A percentile compares a stretch with the other conserved stretches of the same genome.
phyloP scores from a whole-genome alignment of 768 basidiomycete species.

The Lactarius akahatsu region DNA sequence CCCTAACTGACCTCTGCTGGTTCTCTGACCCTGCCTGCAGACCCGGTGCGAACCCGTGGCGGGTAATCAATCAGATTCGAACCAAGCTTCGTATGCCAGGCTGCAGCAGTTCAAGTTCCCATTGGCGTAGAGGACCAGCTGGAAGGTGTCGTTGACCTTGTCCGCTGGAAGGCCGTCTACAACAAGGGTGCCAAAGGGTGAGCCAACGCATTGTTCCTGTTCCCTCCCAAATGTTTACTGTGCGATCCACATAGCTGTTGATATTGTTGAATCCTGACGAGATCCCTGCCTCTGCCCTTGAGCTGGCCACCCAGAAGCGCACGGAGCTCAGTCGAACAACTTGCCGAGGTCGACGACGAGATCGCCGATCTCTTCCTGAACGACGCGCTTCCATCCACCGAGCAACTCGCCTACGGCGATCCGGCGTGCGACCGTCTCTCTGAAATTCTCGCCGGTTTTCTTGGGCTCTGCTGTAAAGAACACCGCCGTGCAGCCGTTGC shows the following conservation, averaged over 20 bases:
- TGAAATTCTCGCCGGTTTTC: constrained; percentile 96
- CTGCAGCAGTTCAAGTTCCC: constrained; percentile 94
- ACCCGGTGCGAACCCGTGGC: constrained; percentile 96
- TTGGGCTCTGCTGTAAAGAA: constrained; percentile 98
- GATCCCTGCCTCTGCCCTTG: constrained; percentile 74
- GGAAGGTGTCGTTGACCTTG: constrained; percentile 89
- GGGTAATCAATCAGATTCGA: constrained; percentile 89
- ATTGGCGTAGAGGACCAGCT: constrained; percentile 89
- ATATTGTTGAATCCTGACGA: constrained; percentile 82
- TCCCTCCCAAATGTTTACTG: background rate
- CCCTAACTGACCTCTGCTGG: background rate
- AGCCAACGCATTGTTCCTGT: constrained; percentile 29
- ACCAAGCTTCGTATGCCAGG: constrained; percentile 87
- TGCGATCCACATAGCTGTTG: constrained; percentile 47
- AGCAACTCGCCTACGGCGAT: constrained; percentile 82
- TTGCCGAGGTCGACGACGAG: constrained; percentile 94
- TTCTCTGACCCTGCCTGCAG: constrained; percentile 40
- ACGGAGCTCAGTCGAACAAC: constrained; percentile 88
- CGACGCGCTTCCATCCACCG: constrained; percentile 71
- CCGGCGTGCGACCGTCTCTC: constrained; percentile 80
- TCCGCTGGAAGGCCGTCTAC: constrained; percentile 92
- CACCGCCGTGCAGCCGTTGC: constrained; percentile 87
- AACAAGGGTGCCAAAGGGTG: constrained; percentile 95
- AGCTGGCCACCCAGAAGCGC: constrained; percentile 80
- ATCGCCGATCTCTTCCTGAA: constrained; percentile 90